Percentiles rank a stretch among this genome's conserved stretches.
Conservation (phyloP, 768 basidiomycete genomes). For the Gloeostereum incarnatum region DNA sequence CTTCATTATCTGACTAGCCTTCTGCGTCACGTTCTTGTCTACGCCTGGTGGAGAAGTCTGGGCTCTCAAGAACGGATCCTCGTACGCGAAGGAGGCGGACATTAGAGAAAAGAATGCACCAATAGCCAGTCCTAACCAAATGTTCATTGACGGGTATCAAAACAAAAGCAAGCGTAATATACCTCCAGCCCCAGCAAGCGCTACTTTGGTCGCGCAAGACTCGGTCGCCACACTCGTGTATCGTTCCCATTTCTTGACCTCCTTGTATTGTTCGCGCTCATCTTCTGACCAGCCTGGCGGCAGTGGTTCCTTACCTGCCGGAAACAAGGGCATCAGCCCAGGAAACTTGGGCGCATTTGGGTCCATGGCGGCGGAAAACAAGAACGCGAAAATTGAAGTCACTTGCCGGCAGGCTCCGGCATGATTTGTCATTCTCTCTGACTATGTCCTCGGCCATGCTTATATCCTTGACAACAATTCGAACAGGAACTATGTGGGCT, state of each 20-base stretch:
- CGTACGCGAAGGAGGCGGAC: conserved; percentile 92
- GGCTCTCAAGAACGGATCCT: conserved; percentile 78
- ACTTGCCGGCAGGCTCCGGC: no score
- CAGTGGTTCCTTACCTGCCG: conserved; percentile 80
- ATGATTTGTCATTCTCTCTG: no score
- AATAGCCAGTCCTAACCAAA: conserved; percentile 69
- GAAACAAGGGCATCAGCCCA: conserved; percentile 64
- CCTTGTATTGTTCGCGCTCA: conserved; percentile 55
- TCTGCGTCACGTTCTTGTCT: conserved; percentile 57
- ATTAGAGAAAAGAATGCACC: conserved; percentile 96
- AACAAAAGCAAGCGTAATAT: conserved; percentile 19
- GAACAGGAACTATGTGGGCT: no score
- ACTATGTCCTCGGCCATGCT: no score
- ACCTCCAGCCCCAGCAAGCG: conserved; percentile 79
- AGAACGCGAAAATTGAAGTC: no score
- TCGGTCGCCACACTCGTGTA: conserved; percentile 70
- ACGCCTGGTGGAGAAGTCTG: conserved; percentile 48
- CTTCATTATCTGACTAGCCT: conserved; percentile 77
- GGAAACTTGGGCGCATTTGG: conserved; percentile 20
- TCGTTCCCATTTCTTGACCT: conserved; percentile 72
- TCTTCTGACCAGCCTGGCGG: conserved; percentile 80
- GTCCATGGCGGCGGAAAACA: no score
- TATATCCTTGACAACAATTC: no score
- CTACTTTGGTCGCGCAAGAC: conserved; percentile 78
- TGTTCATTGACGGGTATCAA: conserved; percentile 3